A percentile compares a stretch with the other conserved stretches of the same genome.
Conservation (phyloP, 768 basidiomycete species). For the Gautieria morchelliformis region DNA sequence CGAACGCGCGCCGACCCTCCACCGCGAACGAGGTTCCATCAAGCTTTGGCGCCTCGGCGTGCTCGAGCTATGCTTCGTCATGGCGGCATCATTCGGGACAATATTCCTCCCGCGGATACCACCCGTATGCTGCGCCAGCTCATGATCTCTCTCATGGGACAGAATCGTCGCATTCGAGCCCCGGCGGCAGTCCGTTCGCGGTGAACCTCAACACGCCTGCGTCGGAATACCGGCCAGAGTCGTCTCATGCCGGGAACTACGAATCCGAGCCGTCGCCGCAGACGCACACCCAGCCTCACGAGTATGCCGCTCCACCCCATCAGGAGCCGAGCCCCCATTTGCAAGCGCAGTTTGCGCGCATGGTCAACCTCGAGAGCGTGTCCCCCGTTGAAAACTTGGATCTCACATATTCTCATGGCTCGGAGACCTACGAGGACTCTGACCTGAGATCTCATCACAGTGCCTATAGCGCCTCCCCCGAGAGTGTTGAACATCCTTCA, state of each 20-base stretch:
- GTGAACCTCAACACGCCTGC: neutral
- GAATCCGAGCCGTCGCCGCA: neutral
- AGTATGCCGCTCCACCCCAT: neutral
- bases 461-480: neutral
- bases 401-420: neutral
- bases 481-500: neutral
- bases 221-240: neutral
- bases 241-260: neutral
- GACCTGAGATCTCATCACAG: neutral
- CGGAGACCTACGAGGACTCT: neutral
- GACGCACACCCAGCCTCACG: neutral
- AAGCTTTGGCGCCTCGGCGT: neutral
- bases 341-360: neutral
- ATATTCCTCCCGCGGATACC: constrained; percentile 17
- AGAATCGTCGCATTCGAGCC: constrained; percentile 25
- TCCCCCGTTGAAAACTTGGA: no score
- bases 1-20: neutral
- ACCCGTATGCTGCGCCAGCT: constrained; percentile 23
- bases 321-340: neutral
- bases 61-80: neutral
- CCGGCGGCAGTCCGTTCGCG: constrained; percentile 9
- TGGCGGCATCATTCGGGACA: neutral
- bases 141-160: constrained; percentile 12
- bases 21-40: neutral
- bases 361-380: neutral